Evolutionary conservation across 2,329 filamentous ascomycete species (phyloP).

Genomic region (Drechslerella dactyloides): DNA sequence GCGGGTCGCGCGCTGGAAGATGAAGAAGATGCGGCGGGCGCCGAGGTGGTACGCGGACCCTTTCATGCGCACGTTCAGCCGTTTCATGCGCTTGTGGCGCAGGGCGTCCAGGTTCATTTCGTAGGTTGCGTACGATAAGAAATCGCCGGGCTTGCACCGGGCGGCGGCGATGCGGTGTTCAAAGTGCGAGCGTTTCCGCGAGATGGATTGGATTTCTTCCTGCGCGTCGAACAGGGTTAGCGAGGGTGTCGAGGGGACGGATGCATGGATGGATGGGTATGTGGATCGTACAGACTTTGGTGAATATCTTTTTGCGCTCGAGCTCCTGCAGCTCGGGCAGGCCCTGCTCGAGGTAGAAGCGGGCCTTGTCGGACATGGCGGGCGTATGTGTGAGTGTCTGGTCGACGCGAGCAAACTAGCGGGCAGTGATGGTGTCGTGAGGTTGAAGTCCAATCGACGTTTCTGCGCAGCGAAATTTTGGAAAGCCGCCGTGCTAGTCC

Average conservation of each 20-base stretch:
- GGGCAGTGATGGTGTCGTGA: not conserved
- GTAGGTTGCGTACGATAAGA: constrained; percentile 78
- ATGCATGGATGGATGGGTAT: not conserved
- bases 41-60: constrained; percentile 70
- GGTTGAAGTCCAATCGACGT: not conserved
- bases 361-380: constrained; percentile 86
- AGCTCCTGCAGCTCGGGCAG: constrained; percentile 92
- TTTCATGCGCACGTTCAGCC: constrained; percentile 71
- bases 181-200: constrained; percentile 88
- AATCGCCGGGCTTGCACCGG: constrained; percentile 77
- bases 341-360: constrained; percentile 90
- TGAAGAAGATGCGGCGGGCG: constrained; percentile 82
- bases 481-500: not conserved
- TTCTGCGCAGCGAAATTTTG: not conserved
- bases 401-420: not conserved
- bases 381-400: not conserved
- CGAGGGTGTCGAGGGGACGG: not conserved
- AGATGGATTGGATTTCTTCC: constrained; percentile 88
- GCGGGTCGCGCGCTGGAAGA: constrained; percentile 83
- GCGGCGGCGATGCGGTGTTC: constrained; percentile 88
- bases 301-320: constrained; percentile 89
- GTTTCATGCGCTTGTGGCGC: constrained; percentile 79
- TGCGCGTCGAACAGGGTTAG: constrained; percentile 57
- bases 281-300: constrained; percentile 64
- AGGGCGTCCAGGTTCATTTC: constrained; percentile 74